Evolutionary conservation across 352 stramenopile genomes (phyloP).

Genomic region (Globisporangium paddicum): DNA sequence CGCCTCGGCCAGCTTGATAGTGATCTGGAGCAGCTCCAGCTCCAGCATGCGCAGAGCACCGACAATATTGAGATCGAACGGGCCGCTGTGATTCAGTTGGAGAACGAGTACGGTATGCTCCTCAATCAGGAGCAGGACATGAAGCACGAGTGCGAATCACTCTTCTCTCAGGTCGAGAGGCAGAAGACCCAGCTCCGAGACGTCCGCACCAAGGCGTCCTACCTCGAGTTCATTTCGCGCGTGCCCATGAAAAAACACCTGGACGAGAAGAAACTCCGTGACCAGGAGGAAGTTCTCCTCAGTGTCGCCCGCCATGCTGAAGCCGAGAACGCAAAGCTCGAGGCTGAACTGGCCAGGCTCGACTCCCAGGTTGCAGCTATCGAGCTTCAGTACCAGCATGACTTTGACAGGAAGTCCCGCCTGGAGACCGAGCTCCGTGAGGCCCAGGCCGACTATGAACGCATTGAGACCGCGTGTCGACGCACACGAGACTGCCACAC

Average conservation of each 20-base stretch:
- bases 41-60: conserved; percentile 27
- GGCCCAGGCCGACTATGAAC: conserved; percentile 21
- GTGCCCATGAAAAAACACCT: conserved; percentile 52
- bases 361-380: conserved; percentile 28
- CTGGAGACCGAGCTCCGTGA: conserved; percentile 18
- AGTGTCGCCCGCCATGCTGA: conserved; percentile 27
- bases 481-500: conserved; percentile 54
- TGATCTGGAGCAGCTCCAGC: conserved; percentile 30
- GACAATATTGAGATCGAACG: conserved; percentile 40
- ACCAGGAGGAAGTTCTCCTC: conserved; percentile 35
- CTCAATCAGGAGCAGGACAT: conserved; percentile 36
- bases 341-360: conserved; percentile 34
- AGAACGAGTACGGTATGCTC: conserved; percentile 45
- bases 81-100: conserved; percentile 29
- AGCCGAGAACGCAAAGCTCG: conserved; percentile 32
- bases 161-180: conserved; percentile 35
- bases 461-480: conserved; percentile 20
- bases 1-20: conserved; percentile 30
- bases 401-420: conserved; percentile 22
- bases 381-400: conserved; percentile 32
- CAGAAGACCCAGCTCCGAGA: conserved; percentile 33
- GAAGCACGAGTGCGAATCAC: conserved; percentile 36
- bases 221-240: conserved; percentile 54
- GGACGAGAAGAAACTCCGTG: conserved; percentile 55
- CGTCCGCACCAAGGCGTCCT: conserved; percentile 42